Conservation (phyloP, 1,139 yeast genomes). For the Hemisphaericaspora xylofermentans region DNA sequence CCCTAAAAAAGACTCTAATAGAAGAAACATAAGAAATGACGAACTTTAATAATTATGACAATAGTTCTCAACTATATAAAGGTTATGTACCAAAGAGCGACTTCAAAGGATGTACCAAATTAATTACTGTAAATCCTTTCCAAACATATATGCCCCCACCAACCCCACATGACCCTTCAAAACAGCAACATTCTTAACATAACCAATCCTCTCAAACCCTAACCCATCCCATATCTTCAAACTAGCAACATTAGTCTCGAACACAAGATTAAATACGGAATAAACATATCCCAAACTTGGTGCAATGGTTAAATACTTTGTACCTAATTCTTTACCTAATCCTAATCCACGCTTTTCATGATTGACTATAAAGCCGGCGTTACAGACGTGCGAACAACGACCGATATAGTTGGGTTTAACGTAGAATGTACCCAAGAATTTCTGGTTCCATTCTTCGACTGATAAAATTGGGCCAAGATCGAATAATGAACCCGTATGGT, state of each 20-base stretch:
- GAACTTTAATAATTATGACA: too few relatives aligned
- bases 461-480: conserved; percentile 15
- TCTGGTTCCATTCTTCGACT: conserved; percentile 34
- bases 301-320: conserved; percentile 60
- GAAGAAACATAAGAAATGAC: not conserved
- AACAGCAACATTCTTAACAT: conserved; percentile 62
- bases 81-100: not conserved
- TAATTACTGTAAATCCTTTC: conserved; percentile 46
- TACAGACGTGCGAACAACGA: conserved; percentile 75
- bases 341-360: conserved; percentile 55
- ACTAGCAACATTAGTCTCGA: conserved; percentile 69
- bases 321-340: conserved; percentile 63
- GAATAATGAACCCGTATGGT: conserved; percentile 16
- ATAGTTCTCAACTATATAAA: too few relatives aligned
- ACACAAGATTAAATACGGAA: conserved; percentile 81
- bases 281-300: conserved; percentile 71
- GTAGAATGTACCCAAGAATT: conserved; percentile 66
- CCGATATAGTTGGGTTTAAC: conserved; percentile 79
- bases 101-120: not conserved
- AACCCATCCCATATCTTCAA: conserved; percentile 69
- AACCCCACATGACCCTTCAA: conserved; percentile 61
- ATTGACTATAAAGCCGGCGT: conserved; percentile 74
- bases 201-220: conserved; percentile 74
- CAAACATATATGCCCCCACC: conserved; percentile 68
- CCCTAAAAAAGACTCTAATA: not conserved